phyloP scores from a whole-genome alignment of 2,329 filamentous ascomycete species.

The Clarireedia monteithiana region DNA sequence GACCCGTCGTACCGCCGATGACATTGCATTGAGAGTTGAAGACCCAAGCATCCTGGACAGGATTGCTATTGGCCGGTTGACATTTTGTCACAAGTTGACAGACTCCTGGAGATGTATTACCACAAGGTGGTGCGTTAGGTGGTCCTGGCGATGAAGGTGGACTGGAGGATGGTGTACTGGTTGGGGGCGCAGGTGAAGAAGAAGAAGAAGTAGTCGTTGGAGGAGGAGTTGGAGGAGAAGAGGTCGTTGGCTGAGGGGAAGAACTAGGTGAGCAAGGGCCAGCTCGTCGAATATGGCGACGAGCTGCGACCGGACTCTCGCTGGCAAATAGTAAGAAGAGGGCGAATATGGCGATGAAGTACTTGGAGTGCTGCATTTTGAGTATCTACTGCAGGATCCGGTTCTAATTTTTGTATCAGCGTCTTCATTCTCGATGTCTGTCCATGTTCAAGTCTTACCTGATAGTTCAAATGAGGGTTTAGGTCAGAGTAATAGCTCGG shows the following conservation, averaged over 20 bases:
- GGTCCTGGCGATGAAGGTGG: constrained; percentile 2
- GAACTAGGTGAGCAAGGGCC: background rate
- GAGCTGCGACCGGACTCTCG: background rate
- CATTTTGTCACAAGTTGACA: constrained; percentile 6
- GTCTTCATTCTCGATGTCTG: background rate
- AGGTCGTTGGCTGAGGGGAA: background rate
- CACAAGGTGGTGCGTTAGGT: background rate
- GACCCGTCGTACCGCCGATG: constrained; percentile 5
- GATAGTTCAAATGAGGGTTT: too few species aligned
- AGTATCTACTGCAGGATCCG: background rate
- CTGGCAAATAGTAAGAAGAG: constrained; percentile 1
- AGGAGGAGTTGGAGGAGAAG: background rate
- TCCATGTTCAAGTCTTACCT: too few species aligned
- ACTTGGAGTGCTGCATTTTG: constrained; percentile 2
- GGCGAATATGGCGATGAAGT: background rate
- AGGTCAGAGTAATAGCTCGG: too few species aligned
- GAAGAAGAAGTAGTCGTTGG: background rate
- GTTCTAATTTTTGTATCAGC: background rate
- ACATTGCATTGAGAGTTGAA: constrained; percentile 7
- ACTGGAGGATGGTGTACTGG: background rate
- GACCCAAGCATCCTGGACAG: constrained; percentile 7
- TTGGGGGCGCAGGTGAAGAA: background rate
- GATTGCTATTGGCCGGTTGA: background rate
- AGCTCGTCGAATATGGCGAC: background rate
- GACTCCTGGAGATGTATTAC: background rate